Percentiles rank a stretch among this genome's conserved stretches.
Evolutionary conservation across 805 yeast species (phyloP).

Genomic region (Zygotorulaspora danielsina): DNA sequence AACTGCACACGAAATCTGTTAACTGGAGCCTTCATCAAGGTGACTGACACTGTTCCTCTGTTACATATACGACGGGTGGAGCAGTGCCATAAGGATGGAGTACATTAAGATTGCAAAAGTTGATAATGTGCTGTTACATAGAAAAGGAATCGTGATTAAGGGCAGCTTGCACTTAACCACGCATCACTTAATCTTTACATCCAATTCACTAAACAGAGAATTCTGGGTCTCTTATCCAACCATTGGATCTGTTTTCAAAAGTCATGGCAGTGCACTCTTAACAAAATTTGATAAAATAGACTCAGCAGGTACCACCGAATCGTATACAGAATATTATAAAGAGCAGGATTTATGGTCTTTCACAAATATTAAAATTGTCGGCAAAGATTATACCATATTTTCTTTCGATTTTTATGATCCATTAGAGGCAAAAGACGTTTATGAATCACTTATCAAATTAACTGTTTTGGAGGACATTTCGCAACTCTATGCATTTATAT

Average conservation of each 20-base stretch:
- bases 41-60: neutral
- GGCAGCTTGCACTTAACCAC: conserved; percentile 70
- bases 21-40: neutral
- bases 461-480: conserved; percentile 52
- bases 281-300: conserved; percentile 21
- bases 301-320: neutral
- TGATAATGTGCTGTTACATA: conserved; percentile 49
- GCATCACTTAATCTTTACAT: conserved; percentile 68
- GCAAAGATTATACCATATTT: conserved; percentile 80
- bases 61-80: neutral
- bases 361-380: conserved; percentile 62
- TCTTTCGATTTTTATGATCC: conserved; percentile 69
- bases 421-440: conserved; percentile 61
- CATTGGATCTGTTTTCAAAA: conserved; percentile 56
- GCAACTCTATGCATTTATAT: conserved; percentile 75
- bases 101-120: conserved; percentile 52
- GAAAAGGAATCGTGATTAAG: conserved; percentile 50
- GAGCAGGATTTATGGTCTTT: conserved; percentile 35
- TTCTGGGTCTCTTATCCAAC: conserved; percentile 92
- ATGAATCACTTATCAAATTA: conserved; percentile 61
- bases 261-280: conserved; percentile 46
- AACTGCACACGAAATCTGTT: too few relatives aligned
- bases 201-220: conserved; percentile 45
- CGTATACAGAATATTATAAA: conserved; percentile 11
- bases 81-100: conserved; percentile 41